phyloP scores from a whole-genome alignment of 1,284 basidiomycete species.

The Psilocybe mexicana region DNA sequence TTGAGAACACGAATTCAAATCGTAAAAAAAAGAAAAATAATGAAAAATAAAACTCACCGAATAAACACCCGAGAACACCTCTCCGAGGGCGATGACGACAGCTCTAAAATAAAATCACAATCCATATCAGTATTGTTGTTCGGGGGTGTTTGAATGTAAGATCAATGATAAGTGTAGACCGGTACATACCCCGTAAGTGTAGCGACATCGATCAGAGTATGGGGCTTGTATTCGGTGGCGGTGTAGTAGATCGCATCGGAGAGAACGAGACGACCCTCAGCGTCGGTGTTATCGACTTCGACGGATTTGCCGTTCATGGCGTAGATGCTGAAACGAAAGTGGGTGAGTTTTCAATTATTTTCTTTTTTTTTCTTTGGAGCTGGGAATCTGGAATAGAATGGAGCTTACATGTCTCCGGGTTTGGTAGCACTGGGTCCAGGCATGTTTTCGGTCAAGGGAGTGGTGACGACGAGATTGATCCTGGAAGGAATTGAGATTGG shows the following conservation, averaged over 20 bases:
- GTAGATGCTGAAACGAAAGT: conserved; percentile 55
- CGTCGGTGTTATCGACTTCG: conserved; percentile 89
- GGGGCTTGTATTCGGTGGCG: conserved; percentile 77
- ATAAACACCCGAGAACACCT: conserved; percentile 79
- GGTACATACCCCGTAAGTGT: conserved; percentile 67
- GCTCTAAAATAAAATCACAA: conserved; percentile 43
- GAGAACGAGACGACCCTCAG: conserved; percentile 82
- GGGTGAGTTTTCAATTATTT: too few relatives aligned
- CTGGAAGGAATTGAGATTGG: conserved; percentile 32
- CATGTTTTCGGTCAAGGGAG: conserved; percentile 87
- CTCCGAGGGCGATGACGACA: conserved; percentile 69
- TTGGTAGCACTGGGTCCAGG: conserved; percentile 86
- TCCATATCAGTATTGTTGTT: conserved; percentile 7
- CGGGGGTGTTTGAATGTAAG: conserved; percentile 1
- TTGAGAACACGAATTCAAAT: neutral
- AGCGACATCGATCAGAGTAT: conserved; percentile 84
- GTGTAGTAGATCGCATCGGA: conserved; percentile 86
- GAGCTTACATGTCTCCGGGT: conserved; percentile 74
- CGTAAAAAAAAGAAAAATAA: neutral
- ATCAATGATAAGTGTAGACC: neutral
- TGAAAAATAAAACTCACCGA: conserved; percentile 48
- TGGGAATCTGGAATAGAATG: conserved; percentile 1
- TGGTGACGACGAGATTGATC: conserved; percentile 74
- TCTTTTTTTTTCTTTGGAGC: neutral
- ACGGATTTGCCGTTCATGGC: conserved; percentile 90